Percentiles rank a stretch among this genome's conserved stretches.
Conservation (phyloP, 1,284 basidiomycete genomes). For the Mycena sp. region DNA sequence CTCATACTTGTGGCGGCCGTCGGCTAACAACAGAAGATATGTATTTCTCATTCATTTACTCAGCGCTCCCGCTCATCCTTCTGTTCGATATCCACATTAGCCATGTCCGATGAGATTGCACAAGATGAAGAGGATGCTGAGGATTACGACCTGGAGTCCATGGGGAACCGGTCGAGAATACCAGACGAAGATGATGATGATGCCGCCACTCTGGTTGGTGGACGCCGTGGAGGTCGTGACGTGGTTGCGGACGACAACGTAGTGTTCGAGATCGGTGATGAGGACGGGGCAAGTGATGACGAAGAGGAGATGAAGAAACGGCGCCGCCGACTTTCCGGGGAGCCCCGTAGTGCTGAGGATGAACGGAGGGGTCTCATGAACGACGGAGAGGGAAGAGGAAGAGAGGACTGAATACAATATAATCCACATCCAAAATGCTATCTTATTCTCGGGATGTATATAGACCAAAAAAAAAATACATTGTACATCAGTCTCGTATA, state of each 20-base stretch:
- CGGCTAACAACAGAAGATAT: slow-evolving; percentile 91
- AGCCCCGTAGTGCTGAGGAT: slow-evolving; percentile 54
- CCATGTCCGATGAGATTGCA: slow-evolving; percentile 87
- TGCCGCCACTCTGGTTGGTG: slow-evolving; percentile 72
- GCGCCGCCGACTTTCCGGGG: slow-evolving; percentile 55
- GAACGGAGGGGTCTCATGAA: slow-evolving; percentile 74
- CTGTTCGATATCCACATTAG: slow-evolving; percentile 62
- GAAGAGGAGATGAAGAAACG: slow-evolving; percentile 69
- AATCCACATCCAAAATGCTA: slow-evolving; percentile 13
- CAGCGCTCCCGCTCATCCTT: slow-evolving; percentile 43
- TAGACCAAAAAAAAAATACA: slow-evolving; percentile 27
- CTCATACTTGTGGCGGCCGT: slow-evolving; percentile 94
- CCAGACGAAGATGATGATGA: slow-evolving; percentile 74
- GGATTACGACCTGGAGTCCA: slow-evolving; percentile 88
- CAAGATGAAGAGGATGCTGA: slow-evolving; percentile 94
- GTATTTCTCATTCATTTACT: slow-evolving; percentile 40
- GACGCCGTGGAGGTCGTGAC: slow-evolving; percentile 52
- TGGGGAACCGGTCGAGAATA: slow-evolving; percentile 61
- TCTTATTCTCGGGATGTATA: slow-evolving; percentile 29
- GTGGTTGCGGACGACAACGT: slow-evolving; percentile 74
- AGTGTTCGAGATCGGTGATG: slow-evolving; percentile 94
- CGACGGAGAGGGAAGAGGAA: slow-evolving; percentile 11
- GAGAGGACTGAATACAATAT: slow-evolving; percentile 9
- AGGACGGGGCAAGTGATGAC: slow-evolving; percentile 72
- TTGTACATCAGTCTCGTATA: slow-evolving; percentile 67